Evolutionary conservation across 1,139 yeast genomes (phyloP).

Genomic region (Meyerozyma carpophila): DNA sequence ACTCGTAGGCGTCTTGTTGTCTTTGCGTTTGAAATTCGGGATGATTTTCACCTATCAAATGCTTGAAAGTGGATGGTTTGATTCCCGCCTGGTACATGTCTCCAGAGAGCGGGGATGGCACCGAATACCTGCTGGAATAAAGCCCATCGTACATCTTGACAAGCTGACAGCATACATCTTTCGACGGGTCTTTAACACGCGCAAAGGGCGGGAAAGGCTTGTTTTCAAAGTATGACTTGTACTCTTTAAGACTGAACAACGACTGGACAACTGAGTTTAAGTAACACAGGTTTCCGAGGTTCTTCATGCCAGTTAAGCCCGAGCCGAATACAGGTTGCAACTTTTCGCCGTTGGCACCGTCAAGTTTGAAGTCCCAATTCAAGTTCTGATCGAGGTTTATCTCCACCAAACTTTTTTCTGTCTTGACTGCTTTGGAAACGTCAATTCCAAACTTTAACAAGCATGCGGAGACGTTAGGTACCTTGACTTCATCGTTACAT

Average conservation of each 20-base stretch:
- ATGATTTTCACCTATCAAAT: constrained; percentile 71
- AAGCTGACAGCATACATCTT: constrained; percentile 65
- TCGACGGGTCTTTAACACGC: constrained; percentile 45
- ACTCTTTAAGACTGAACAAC: constrained; percentile 36
- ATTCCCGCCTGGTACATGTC: constrained; percentile 70
- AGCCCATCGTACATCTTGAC: constrained; percentile 78
- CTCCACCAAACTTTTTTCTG: constrained; percentile 85
- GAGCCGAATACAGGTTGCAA: constrained; percentile 62
- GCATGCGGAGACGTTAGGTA: constrained; percentile 50
- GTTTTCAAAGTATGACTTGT: constrained; percentile 30
- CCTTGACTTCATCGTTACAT: constrained; percentile 85
- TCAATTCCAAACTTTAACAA: constrained; percentile 67
- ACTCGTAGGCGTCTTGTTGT: constrained; percentile 96
- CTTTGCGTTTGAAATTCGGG: constrained; percentile 78
- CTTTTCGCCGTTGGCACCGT: constrained; percentile 63
- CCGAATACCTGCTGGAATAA: constrained; percentile 66
- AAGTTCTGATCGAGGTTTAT: constrained; percentile 87
- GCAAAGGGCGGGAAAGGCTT: constrained; percentile 25
- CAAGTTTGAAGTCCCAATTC: constrained; percentile 88
- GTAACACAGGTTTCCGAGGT: constrained; percentile 92
- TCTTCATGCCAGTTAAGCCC: constrained; percentile 75
- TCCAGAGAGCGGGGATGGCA: constrained; percentile 39
- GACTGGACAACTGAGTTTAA: constrained; percentile 77
- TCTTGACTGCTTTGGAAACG: constrained; percentile 48
- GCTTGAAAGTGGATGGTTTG: constrained; percentile 70